Percentiles rank a stretch among this genome's conserved stretches.
Evolutionary conservation across 2,329 filamentous ascomycete species (phyloP).

Genomic region (Paecilomyces niveus): DNA sequence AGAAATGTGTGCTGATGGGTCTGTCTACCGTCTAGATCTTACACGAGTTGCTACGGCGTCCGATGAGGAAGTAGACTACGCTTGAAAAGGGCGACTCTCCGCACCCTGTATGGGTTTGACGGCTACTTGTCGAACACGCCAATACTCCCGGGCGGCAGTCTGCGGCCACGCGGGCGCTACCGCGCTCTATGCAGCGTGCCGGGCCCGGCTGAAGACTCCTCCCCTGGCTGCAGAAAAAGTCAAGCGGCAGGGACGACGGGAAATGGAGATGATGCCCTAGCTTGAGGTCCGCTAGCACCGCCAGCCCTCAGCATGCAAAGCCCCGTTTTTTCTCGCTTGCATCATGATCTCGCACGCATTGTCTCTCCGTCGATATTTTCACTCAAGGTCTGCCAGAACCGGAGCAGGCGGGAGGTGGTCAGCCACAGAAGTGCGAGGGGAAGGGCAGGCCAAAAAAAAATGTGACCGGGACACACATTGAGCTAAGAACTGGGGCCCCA

Average conservation of each 20-base stretch:
- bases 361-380: too few relatives aligned
- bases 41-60: neutral
- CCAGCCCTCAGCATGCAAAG: neutral
- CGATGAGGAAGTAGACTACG: neutral
- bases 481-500: neutral
- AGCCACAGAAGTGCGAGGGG: neutral
- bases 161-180: constrained; percentile 1
- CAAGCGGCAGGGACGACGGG: neutral
- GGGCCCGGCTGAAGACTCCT: neutral
- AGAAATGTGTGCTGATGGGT: neutral
- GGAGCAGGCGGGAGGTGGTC: neutral
- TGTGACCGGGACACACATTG: neutral
- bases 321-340: neutral
- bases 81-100: neutral
- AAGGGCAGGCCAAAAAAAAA: neutral
- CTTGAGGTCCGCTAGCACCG: neutral
- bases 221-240: neutral
- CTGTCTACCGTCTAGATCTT: neutral
- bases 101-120: neutral
- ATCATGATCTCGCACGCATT: neutral
- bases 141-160: neutral
- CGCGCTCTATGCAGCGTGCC: neutral
- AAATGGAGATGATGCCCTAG: neutral
- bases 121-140: neutral
- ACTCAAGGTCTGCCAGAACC: neutral